Percentiles rank a stretch among this genome's conserved stretches.
Evolutionary conservation across 768 basidiomycete genomes (phyloP).

Genomic region (Lactarius quietus): DNA sequence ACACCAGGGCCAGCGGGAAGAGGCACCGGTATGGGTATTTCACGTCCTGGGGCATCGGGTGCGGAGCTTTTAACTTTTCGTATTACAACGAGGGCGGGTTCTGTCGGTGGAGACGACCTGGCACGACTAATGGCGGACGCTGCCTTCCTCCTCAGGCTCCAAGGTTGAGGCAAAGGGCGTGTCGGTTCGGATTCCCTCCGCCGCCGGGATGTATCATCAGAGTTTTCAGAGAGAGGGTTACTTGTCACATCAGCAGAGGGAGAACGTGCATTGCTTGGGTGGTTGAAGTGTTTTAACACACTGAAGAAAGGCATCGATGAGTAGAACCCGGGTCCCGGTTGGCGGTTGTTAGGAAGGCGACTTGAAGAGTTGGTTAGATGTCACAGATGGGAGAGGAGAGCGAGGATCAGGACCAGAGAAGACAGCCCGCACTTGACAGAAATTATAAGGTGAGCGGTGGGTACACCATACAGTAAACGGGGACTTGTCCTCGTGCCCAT

Average conservation of each 20-base stretch:
- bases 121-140: background rate
- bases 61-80: background rate
- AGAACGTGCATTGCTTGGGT: background rate
- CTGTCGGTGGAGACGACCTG: background rate
- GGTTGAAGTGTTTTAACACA: constrained; percentile 8
- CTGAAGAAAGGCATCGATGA: constrained; percentile 1
- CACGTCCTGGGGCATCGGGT: background rate
- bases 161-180: background rate
- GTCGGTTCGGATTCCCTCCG: background rate
- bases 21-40: background rate
- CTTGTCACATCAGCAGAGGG: background rate
- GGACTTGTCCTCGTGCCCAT: too few relatives aligned
- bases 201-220: background rate
- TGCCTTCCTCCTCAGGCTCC: constrained; percentile 1
- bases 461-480: too few relatives aligned
- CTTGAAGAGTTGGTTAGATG: too few relatives aligned
- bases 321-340: too few relatives aligned
- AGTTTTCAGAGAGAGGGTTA: background rate
- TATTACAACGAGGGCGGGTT: background rate
- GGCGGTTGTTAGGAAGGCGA: too few relatives aligned
- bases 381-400: too few relatives aligned
- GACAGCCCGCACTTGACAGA: too few relatives aligned
- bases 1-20: background rate
- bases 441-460: too few relatives aligned
- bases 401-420: too few relatives aligned